Percentiles rank a stretch among this genome's conserved stretches.
phyloP scores from a whole-genome alignment of 1,284 basidiomycete genomes.

The Trichosporon sp. region DNA sequence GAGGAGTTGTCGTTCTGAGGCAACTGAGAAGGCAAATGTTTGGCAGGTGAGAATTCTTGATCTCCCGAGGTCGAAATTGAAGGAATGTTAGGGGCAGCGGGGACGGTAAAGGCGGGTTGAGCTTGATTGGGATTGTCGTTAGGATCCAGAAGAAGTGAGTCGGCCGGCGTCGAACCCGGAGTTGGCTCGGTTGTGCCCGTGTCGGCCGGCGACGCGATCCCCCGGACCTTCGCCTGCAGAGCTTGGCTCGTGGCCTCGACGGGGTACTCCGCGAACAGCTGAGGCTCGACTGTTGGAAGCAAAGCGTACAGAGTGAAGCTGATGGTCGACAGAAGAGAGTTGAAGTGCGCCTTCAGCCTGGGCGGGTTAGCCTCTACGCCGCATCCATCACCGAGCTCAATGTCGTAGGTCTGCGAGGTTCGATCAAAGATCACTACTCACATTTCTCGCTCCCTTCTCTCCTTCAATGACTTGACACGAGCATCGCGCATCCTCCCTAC shows the following conservation, averaged over 20 bases:
- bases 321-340: conserved; percentile 51
- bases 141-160: conserved; percentile 36
- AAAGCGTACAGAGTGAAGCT: conserved; percentile 56
- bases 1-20: conserved; percentile 2
- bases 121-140: conserved; percentile 8
- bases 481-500: conserved; percentile 47
- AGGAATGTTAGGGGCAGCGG: conserved; percentile 10
- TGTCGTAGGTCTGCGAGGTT: neutral
- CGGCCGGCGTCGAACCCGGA: conserved; percentile 32
- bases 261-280: conserved; percentile 47
- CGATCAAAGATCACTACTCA: conserved; percentile 30
- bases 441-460: conserved; percentile 45
- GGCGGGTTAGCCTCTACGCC: neutral
- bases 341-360: conserved; percentile 55
- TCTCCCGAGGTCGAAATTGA: conserved; percentile 6
- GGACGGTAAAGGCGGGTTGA: neutral
- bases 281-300: conserved; percentile 52
- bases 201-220: conserved; percentile 24
- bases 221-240: conserved; percentile 33
- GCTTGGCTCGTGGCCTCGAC: conserved; percentile 50
- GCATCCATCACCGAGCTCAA: neutral
- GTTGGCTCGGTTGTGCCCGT: conserved; percentile 30
- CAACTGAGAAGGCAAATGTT: neutral
- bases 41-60: neutral
- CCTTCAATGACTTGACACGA: conserved; percentile 43